Evolutionary conservation across 495 filamentous ascomycete genomes (phyloP).

Genomic region (Penicillium egyptiacum): DNA sequence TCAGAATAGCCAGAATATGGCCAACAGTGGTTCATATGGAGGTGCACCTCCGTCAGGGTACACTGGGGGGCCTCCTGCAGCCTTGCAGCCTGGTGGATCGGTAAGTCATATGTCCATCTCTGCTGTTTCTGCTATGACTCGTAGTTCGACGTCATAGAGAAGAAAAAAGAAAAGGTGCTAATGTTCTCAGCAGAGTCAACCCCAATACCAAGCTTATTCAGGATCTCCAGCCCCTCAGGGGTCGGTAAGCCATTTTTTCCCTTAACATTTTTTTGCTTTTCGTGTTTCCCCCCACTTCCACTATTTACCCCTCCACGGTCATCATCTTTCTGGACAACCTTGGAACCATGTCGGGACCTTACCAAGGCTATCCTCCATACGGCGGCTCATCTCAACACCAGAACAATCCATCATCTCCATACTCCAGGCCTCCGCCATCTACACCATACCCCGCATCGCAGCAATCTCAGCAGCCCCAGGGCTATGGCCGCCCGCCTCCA

Average conservation of each 20-base stretch:
- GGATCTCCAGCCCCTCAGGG: slow-evolving; percentile 36
- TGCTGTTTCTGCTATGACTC: slow-evolving; percentile 10
- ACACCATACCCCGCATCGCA: slow-evolving; percentile 29
- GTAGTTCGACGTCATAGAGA: slow-evolving; percentile 26
- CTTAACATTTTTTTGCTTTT: slow-evolving; percentile 17
- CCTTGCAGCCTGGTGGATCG: slow-evolving; percentile 42
- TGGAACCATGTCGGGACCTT: slow-evolving; percentile 42
- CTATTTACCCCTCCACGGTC: slow-evolving; percentile 14
- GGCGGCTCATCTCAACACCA: slow-evolving; percentile 34
- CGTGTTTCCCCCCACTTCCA: slow-evolving; percentile 14
- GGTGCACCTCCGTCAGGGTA: slow-evolving; percentile 45
- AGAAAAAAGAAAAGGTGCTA: slow-evolving; percentile 6
- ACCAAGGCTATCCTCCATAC: slow-evolving; percentile 42
- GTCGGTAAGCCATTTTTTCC: slow-evolving; percentile 40
- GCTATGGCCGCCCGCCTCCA: slow-evolving; percentile 32
- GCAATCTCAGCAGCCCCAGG: slow-evolving; percentile 31
- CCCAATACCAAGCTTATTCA: slow-evolving; percentile 47
- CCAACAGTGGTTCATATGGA: slow-evolving; percentile 33
- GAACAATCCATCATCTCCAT: slow-evolving; percentile 37
- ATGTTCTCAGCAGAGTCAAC: slow-evolving; percentile 12
- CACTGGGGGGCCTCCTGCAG: slow-evolving; percentile 43
- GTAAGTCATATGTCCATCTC: slow-evolving; percentile 38
- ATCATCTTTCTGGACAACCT: slow-evolving; percentile 5
- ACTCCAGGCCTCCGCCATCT: slow-evolving; percentile 28
- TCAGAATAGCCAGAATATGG: slow-evolving; percentile 31